Conservation (phyloP, 768 basidiomycete genomes). For the Mycena chlorophos region DNA sequence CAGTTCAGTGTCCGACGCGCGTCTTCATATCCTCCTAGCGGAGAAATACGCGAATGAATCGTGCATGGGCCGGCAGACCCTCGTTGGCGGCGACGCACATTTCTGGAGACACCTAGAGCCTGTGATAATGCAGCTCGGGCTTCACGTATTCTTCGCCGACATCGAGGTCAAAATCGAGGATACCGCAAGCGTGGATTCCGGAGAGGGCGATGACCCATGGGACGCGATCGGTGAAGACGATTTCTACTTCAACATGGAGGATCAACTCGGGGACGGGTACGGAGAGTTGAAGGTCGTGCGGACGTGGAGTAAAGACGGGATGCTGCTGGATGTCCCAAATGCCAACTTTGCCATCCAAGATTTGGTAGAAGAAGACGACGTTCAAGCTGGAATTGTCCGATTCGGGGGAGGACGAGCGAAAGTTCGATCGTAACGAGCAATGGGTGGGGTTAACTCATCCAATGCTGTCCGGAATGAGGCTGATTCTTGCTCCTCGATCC, state of each 20-base stretch:
- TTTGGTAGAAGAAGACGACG: background rate
- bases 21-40: background rate
- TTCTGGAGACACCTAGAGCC: background rate
- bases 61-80: background rate
- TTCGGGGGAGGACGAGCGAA: constrained; percentile 14
- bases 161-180: background rate
- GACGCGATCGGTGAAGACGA: background rate
- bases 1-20: background rate
- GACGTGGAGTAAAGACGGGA: background rate
- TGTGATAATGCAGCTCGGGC: background rate
- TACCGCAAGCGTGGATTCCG: background rate
- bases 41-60: background rate
- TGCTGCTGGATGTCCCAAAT: background rate
- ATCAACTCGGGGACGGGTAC: background rate
- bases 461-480: background rate
- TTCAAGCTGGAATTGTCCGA: constrained; percentile 13
- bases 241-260: background rate
- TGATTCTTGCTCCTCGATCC: background rate
- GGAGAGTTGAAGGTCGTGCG: background rate
- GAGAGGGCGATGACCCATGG: background rate
- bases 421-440: constrained; percentile 9
- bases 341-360: background rate
- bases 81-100: background rate
- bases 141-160: background rate
- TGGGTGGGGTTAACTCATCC: background rate